These are phyloP conservation scores for Xylaria curta DNA, from an alignment of 495 filamentous ascomycete genomes.

Conservation along the genomic window DNA sequence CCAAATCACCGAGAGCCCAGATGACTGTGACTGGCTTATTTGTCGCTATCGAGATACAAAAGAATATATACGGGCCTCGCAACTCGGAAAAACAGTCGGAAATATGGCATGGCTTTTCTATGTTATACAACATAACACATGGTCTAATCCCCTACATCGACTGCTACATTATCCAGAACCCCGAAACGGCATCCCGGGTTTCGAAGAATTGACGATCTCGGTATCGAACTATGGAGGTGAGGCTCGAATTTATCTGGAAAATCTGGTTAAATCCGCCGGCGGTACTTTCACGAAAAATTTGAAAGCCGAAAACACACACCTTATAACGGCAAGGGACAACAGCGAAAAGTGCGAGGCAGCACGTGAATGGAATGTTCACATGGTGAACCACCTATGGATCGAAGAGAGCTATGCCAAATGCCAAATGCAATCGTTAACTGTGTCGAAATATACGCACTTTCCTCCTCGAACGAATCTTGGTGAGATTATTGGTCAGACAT, in stretches of 20 bases:
- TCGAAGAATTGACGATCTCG: constrained; percentile 76
- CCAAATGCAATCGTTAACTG: constrained; percentile 68
- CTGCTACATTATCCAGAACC: constrained; percentile 90
- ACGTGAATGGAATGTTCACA: constrained; percentile 86
- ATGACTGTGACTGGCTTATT: constrained; percentile 78
- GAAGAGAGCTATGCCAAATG: constrained; percentile 96
- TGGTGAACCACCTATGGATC: constrained; percentile 95
- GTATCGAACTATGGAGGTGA: constrained; percentile 97
- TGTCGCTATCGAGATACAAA: constrained; percentile 85
- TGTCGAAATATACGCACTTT: constrained; percentile 79
- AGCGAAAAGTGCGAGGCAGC: constrained; percentile 94
- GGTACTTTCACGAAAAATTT: constrained; percentile 90
- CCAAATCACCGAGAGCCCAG: constrained; percentile 66
- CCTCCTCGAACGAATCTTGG: constrained; percentile 88
- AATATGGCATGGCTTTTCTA: constrained; percentile 94
- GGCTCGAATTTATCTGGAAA: constrained; percentile 91
- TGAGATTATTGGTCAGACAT: constrained; percentile 89
- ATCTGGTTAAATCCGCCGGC: constrained; percentile 80
- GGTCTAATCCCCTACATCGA: constrained; percentile 79
- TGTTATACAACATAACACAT: constrained; percentile 84
- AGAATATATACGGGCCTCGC: constrained; percentile 78
- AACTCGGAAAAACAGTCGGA: constrained; percentile 78
- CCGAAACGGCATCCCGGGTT: constrained; percentile 75
- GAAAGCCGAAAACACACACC: constrained; percentile 91
- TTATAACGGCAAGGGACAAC: constrained; percentile 85